phyloP scores from a whole-genome alignment of 768 basidiomycete species.

The Russula virescens region DNA sequence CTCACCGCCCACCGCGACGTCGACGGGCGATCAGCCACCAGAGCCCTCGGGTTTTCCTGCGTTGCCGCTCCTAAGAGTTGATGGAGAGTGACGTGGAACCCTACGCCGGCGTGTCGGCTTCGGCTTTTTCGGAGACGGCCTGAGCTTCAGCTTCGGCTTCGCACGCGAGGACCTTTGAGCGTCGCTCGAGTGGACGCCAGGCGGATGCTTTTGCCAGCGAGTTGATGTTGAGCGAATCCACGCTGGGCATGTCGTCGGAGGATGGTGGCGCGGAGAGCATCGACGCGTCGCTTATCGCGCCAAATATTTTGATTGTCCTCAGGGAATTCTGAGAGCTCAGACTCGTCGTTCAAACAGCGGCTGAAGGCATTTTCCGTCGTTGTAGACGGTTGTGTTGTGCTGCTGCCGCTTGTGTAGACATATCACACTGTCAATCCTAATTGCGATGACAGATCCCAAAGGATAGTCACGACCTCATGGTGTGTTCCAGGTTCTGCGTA shows the following conservation, averaged over 20 bases:
- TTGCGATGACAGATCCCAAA: conserved; percentile 1
- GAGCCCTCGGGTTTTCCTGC: no score
- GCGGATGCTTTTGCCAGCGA: neutral
- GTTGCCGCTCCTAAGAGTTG: neutral
- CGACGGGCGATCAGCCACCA: no score
- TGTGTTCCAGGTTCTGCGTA: conserved; percentile 51
- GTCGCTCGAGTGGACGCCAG: conserved; percentile 18
- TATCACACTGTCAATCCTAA: conserved; percentile 11
- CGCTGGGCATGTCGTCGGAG: conserved; percentile 11
- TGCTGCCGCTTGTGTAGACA: conserved; percentile 28
- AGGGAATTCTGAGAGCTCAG: conserved; percentile 7
- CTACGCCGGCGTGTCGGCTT: neutral
- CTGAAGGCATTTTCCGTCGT: neutral
- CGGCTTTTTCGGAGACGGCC: neutral
- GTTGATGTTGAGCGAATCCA: neutral
- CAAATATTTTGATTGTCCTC: no score
- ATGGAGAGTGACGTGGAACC: neutral
- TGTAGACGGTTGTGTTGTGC: neutral
- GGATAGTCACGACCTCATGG: conserved; percentile 26
- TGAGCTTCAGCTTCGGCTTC: conserved; percentile 12
- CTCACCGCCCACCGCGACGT: no score
- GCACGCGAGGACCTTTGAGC: conserved; percentile 20
- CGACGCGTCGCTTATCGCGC: conserved; percentile 6
- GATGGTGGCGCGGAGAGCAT: conserved; percentile 21
- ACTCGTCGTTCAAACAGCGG: conserved; percentile 7